These are phyloP conservation scores for Colletotrichum sp. DNA, from an alignment of 2,329 filamentous ascomycete genomes.

Conservation along the genomic window DNA sequence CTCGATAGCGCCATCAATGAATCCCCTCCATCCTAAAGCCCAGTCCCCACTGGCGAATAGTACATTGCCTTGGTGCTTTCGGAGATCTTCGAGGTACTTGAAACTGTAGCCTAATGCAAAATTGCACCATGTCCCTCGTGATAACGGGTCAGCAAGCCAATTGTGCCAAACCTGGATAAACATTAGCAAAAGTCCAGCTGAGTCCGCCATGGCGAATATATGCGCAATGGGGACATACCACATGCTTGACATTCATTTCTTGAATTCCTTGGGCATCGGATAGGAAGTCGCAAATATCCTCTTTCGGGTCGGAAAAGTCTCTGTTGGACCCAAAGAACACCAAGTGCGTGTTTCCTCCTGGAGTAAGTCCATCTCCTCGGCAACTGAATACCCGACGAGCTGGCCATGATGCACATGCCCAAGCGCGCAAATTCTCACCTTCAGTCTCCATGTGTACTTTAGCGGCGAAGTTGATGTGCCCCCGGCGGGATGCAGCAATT, in stretches of 20 bases:
- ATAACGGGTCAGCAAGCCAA: slow-evolving; percentile 28
- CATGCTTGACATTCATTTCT: slow-evolving; percentile 27
- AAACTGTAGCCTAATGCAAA: slow-evolving; percentile 22
- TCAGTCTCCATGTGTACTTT: slow-evolving; percentile 23
- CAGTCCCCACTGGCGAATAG: slow-evolving; percentile 30
- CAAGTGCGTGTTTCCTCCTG: slow-evolving; percentile 50
- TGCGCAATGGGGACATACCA: neutral
- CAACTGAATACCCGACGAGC: neutral
- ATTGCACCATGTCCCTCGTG: slow-evolving; percentile 22
- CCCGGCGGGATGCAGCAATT: slow-evolving; percentile 15
- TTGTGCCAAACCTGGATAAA: neutral
- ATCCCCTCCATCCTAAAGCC: slow-evolving; percentile 29
- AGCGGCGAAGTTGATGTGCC: slow-evolving; percentile 22
- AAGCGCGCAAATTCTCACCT: slow-evolving; percentile 5
- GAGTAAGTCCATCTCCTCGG: slow-evolving; percentile 42
- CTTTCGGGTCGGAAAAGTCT: slow-evolving; percentile 17
- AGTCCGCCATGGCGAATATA: neutral
- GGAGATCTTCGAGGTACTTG: slow-evolving; percentile 27
- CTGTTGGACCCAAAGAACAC: slow-evolving; percentile 39
- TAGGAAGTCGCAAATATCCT: slow-evolving; percentile 41
- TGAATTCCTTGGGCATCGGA: slow-evolving; percentile 40
- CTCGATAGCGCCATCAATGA: slow-evolving; percentile 33
- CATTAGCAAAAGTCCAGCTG: neutral
- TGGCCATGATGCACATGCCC: neutral
- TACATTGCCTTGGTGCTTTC: slow-evolving; percentile 28